phyloP scores from a whole-genome alignment of 805 yeast genomes.

The Soucietia sequanensis region DNA sequence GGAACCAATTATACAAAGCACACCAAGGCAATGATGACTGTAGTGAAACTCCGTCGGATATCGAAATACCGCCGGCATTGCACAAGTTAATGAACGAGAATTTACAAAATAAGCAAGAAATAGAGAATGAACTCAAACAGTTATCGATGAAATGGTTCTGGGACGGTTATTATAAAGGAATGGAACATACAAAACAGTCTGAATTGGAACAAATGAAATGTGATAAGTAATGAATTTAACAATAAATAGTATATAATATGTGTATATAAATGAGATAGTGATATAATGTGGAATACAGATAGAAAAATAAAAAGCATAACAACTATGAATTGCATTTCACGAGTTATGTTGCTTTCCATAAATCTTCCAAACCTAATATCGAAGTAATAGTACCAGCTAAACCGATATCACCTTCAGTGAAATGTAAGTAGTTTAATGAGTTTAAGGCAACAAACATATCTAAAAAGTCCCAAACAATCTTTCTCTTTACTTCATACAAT shows the following conservation, averaged over 20 bases:
- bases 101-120: conserved; percentile 10
- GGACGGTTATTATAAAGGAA: conserved; percentile 31
- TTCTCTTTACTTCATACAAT: conserved; percentile 52
- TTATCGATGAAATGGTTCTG: conserved; percentile 29
- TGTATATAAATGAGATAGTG: too few relatives aligned
- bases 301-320: neutral
- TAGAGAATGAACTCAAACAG: conserved; percentile 22
- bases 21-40: conserved; percentile 1
- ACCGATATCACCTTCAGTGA: conserved; percentile 80
- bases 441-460: conserved; percentile 77
- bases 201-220: too few relatives aligned
- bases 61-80: conserved; percentile 10
- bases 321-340: neutral
- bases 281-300: too few relatives aligned
- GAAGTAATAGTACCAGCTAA: conserved; percentile 84
- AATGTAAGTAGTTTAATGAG: conserved; percentile 55
- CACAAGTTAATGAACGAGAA: conserved; percentile 14
- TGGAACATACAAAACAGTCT: conserved; percentile 3
- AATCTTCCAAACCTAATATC: conserved; percentile 68
- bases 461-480: conserved; percentile 70
- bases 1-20: conserved; percentile 1
- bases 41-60: neutral
- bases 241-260: neutral
- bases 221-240: neutral
- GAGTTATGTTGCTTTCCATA: conserved; percentile 60